Evolutionary conservation across 805 yeast species (phyloP), one percentile per base, ranked within the genome.

Genomic region (Barnettozyma wickerhamii): DNA sequence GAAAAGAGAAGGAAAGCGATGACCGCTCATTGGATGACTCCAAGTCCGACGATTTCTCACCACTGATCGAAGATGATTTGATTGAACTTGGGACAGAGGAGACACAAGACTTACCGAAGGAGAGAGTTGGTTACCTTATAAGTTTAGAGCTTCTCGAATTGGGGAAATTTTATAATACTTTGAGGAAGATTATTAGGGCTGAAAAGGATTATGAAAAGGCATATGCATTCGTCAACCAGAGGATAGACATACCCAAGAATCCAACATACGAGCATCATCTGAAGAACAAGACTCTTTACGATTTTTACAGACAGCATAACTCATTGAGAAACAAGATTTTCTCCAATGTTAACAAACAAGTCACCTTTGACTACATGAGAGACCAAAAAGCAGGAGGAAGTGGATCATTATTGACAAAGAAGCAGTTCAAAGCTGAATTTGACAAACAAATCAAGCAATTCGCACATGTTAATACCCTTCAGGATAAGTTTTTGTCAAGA

Each of bases 51-150:
- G 35, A 26, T 10, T 4, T 29, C 5, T 15, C 33, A 10, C 49
- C 51, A 17, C 7, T 47, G 5, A 37, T 41, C 10, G 51, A 44
- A 14, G n/a, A 21, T 6, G 45, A 47, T 7, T 24, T 49, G 7
- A 23, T 33, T 4, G 19, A 14, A 1, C 14, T 41, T 9, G 47
- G 46, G 2, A 28, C 38, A 7, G 26, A 36, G 10, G 28, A 18
- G 10, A 7, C 14, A 5, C 21, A 39, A 5, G 41, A 40, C n/a
- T 4, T 35, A 1, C 33, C 33, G 14, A 14, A 21, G 10, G 49
- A 47, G 10, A 26, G 43, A n/a, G 35, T 38, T 6, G 18, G 26
- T n/a, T 12, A 32, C 6, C n/a, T 47, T 9, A 27, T 49, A 9
- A 35, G 30, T 1, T 30, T 35, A 4, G 30, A 43, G 14, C 18